These are phyloP conservation scores for Phaeotremella fagi DNA, from an alignment of 768 basidiomycete species.

Conservation along the genomic window DNA sequence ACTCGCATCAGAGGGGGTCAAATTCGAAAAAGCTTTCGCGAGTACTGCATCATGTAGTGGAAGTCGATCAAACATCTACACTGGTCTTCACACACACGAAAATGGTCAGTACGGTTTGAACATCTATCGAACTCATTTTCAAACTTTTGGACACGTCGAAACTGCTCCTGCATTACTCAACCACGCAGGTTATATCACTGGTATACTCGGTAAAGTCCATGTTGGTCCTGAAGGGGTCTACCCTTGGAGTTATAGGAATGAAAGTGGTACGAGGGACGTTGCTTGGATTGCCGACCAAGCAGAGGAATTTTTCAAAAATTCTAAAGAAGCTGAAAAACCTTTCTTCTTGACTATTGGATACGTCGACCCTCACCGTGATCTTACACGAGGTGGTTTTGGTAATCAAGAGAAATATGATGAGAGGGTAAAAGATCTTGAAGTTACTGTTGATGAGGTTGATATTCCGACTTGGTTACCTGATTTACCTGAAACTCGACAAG, in stretches of 20 bases:
- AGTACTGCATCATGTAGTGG: constrained; percentile 21
- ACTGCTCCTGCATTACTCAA: constrained; percentile 15
- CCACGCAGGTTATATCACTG: constrained; percentile 13
- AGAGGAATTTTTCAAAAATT: constrained; percentile 13
- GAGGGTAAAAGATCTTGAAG: constrained; percentile 1
- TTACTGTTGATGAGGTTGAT: constrained; percentile 4
- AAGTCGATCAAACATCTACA: constrained; percentile 22
- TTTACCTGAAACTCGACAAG: constrained; percentile 9
- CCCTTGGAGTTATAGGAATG: constrained; percentile 14
- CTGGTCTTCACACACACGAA: constrained; percentile 26
- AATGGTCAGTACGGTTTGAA: constrained; percentile 26
- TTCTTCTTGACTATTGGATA: constrained; percentile 22
- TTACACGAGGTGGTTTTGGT: constrained; percentile 17
- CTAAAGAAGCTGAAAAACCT: constrained; percentile 12
- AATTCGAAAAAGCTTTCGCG: constrained; percentile 20
- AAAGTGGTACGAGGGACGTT: constrained; percentile 13
- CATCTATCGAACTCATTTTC: constrained; percentile 10
- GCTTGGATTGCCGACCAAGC: constrained; percentile 16
- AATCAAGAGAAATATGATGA: constrained; percentile 9
- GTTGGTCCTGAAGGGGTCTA: constrained; percentile 16
- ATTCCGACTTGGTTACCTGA: constrained; percentile 17
- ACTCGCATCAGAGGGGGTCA: constrained; percentile 10
- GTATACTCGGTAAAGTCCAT: constrained; percentile 25
- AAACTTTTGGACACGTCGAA: constrained; percentile 17
- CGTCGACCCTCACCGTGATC: constrained; percentile 21